Evolutionary conservation across 1,139 yeast genomes (phyloP).

Genomic region (Suhomyces anneliseae): DNA sequence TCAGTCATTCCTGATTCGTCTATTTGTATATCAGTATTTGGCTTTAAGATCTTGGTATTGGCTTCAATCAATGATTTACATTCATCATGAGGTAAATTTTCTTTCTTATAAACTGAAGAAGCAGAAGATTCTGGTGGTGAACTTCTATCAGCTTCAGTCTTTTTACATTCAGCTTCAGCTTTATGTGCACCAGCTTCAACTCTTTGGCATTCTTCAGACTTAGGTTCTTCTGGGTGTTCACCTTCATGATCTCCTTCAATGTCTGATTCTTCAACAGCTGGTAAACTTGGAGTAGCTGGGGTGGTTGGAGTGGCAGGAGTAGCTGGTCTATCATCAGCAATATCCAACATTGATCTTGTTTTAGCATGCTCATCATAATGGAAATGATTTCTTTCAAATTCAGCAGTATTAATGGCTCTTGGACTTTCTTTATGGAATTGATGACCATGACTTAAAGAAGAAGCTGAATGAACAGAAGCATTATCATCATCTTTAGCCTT

Average conservation of each 20-base stretch:
- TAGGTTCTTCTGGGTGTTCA: not conserved
- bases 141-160: not conserved
- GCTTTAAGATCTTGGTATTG: constrained; percentile 5
- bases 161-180: not conserved
- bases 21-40: constrained; percentile 20
- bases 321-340: constrained; percentile 5
- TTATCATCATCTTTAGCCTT: constrained; percentile 17
- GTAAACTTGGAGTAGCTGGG: constrained; percentile 13
- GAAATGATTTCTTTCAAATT: not conserved
- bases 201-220: too few relatives aligned
- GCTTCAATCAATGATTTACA: constrained; percentile 2
- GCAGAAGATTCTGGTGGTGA: constrained; percentile 1
- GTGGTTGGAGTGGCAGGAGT: constrained; percentile 2
- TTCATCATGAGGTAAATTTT: not conserved
- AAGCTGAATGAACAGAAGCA: constrained; percentile 26
- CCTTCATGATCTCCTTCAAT: not conserved
- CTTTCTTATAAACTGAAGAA: constrained; percentile 1
- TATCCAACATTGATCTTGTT: constrained; percentile 17
- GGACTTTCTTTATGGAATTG: constrained; percentile 11
- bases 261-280: constrained; percentile 24
- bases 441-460: constrained; percentile 25
- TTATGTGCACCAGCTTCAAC: too few relatives aligned
- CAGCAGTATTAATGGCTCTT: not conserved
- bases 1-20: constrained; percentile 41
- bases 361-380: constrained; percentile 1